Evolutionary conservation across 169 alveolate species (phyloP).

Genomic region (Plasmodium coatneyi): DNA sequence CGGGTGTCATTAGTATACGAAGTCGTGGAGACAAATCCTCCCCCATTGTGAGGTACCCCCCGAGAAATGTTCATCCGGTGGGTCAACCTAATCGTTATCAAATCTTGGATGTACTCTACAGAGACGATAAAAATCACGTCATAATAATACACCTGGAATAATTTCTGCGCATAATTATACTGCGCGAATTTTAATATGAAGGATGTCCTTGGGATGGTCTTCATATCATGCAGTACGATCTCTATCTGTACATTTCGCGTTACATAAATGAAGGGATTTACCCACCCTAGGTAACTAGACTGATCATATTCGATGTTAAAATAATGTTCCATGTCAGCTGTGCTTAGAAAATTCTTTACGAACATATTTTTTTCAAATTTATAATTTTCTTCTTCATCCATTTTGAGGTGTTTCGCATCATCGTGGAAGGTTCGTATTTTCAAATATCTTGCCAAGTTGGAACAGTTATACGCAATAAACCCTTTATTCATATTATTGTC

Average conservation of each 20-base stretch:
- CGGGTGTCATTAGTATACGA: not conserved
- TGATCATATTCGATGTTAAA: constrained; percentile 82
- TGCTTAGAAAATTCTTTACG: constrained; percentile 29
- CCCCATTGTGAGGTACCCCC: not conserved
- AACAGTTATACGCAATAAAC: constrained; percentile 81
- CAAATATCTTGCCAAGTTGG: constrained; percentile 80
- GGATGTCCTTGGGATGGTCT: constrained; percentile 87
- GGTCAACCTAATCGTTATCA: constrained; percentile 48
- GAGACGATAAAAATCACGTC: constrained; percentile 34
- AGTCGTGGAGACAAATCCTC: not conserved
- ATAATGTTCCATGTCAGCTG: constrained; percentile 73
- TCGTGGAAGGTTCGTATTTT: constrained; percentile 85
- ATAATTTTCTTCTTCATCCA: constrained; percentile 33
- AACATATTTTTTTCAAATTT: constrained; percentile 55
- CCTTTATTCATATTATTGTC: constrained; percentile 78
- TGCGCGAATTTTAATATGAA: constrained; percentile 81
- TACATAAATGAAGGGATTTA: constrained; percentile 86
- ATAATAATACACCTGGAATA: constrained; percentile 32
- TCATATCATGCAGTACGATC: constrained; percentile 85
- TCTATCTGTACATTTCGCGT: constrained; percentile 83
- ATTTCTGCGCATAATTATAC: constrained; percentile 66
- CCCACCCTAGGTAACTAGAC: constrained; percentile 88
- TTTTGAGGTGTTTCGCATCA: constrained; percentile 52
- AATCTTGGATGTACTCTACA: constrained; percentile 64
- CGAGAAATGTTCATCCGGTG: constrained; percentile 4